Evolutionary conservation across 2,329 filamentous ascomycete species (phyloP).

Genomic region (Orbilia ellipsospora): DNA sequence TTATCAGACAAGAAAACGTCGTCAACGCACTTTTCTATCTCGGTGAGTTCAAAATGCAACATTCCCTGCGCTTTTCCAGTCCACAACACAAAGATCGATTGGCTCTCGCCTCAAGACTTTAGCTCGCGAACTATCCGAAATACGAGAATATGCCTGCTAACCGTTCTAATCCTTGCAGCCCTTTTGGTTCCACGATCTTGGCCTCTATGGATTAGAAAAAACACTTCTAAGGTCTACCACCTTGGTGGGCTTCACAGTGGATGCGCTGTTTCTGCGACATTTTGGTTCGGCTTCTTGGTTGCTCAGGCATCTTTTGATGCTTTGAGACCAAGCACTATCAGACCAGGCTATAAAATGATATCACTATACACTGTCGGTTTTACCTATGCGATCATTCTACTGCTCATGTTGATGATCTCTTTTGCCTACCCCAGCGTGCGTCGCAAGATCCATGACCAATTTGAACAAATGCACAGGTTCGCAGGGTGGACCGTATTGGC

Average conservation of each 20-base stretch:
- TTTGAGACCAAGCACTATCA: slow-evolving; percentile 55
- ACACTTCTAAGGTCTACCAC: slow-evolving; percentile 67
- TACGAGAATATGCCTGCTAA: slow-evolving; percentile 24
- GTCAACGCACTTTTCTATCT: slow-evolving; percentile 67
- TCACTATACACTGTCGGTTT: slow-evolving; percentile 66
- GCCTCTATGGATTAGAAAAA: slow-evolving; percentile 65
- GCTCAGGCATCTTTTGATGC: slow-evolving; percentile 60
- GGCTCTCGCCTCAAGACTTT: too few species aligned
- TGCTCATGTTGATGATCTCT: slow-evolving; percentile 71
- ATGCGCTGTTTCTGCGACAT: slow-evolving; percentile 65
- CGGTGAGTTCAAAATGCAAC: slow-evolving; percentile 54
- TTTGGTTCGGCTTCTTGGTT: slow-evolving; percentile 65
- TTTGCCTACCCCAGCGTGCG: slow-evolving; percentile 75
- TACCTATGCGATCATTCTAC: slow-evolving; percentile 69
- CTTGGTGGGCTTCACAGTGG: slow-evolving; percentile 69
- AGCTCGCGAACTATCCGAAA: not conserved
- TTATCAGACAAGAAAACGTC: slow-evolving; percentile 68
- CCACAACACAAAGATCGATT: slow-evolving; percentile 17
- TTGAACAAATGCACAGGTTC: slow-evolving; percentile 78
- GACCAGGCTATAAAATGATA: slow-evolving; percentile 53
- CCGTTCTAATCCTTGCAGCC: slow-evolving; percentile 31
- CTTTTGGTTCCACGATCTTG: slow-evolving; percentile 64
- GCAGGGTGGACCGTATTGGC: slow-evolving; percentile 75
- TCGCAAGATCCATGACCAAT: slow-evolving; percentile 73
- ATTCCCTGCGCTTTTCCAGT: not conserved